Evolutionary conservation across 2,329 filamentous ascomycete genomes (phyloP).

Genomic region (Nannizziopsis barbatae): DNA sequence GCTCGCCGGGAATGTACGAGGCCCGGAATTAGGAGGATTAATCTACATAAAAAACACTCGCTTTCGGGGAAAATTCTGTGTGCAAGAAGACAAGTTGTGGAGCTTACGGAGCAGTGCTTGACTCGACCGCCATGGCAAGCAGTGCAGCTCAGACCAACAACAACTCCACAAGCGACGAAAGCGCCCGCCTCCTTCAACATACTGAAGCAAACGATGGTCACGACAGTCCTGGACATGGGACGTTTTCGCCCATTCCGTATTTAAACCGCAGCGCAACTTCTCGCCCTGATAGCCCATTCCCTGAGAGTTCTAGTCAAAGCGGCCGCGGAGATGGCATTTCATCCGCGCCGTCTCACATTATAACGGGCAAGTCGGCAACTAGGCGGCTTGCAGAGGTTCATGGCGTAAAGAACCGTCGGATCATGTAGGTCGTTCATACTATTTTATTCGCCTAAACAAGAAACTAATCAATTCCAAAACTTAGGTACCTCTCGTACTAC

Average conservation of each 20-base stretch:
- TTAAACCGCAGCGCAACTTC: slow-evolving; percentile 19
- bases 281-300: slow-evolving; percentile 18
- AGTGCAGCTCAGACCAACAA: background rate
- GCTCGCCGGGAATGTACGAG: too few species aligned
- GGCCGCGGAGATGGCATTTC: slow-evolving; percentile 35
- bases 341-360: slow-evolving; percentile 43
- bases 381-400: slow-evolving; percentile 59
- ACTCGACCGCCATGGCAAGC: too few species aligned
- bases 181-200: slow-evolving; percentile 1
- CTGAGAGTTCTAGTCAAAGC: slow-evolving; percentile 15
- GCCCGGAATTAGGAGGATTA: too few species aligned
- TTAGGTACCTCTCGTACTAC: slow-evolving; percentile 83
- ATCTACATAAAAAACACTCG: too few species aligned
- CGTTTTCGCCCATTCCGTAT: background rate
- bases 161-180: background rate
- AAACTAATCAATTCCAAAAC: slow-evolving; percentile 2
- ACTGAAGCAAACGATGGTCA: background rate
- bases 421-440: slow-evolving; percentile 51
- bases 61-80: too few species aligned
- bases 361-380: slow-evolving; percentile 54
- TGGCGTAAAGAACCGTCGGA: slow-evolving; percentile 59
- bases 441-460: background rate
- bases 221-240: slow-evolving; percentile 3
- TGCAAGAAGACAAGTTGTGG: too few species aligned
- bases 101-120: too few species aligned